These are phyloP conservation scores for Cnidoscolus chayamansa DNA, from an alignment of 441 rosid genomes.

Conservation along the genomic window DNA sequence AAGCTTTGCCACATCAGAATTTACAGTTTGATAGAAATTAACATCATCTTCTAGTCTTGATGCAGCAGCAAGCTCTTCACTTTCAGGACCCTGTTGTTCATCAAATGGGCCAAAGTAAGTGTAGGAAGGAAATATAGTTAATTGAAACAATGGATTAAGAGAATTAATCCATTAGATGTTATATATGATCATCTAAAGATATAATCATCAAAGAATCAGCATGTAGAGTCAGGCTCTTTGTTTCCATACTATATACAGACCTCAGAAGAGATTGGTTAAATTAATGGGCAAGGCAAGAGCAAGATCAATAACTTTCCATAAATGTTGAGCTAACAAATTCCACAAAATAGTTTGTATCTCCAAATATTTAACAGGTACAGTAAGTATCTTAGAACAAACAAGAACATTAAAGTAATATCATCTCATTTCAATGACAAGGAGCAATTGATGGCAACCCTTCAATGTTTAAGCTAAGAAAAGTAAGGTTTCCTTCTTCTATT, in stretches of 20 bases:
- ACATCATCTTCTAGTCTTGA: constrained; percentile 89
- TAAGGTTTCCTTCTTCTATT: background rate
- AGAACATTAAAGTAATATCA: background rate
- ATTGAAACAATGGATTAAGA: background rate
- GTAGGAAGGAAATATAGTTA: background rate
- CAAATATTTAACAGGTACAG: background rate
- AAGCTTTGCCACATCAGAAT: constrained; percentile 81
- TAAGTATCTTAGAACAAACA: background rate
- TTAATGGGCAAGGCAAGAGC: background rate
- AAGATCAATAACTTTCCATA: background rate
- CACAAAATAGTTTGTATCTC: background rate
- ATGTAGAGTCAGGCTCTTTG: background rate
- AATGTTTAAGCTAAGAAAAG: background rate
- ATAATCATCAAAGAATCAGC: constrained; percentile 6
- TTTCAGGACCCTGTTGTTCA: constrained; percentile 62
- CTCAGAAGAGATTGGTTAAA: background rate
- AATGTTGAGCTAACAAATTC: background rate
- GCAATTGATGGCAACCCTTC: background rate
- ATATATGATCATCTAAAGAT: background rate
- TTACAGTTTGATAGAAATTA: constrained; percentile 82
- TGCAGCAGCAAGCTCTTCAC: constrained; percentile 81
- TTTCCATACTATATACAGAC: background rate
- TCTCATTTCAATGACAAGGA: background rate
- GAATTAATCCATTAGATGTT: background rate
- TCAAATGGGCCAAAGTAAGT: background rate